Evolutionary conservation across 2,329 filamentous ascomycete genomes (phyloP).

Genomic region (Lanzia echinophila): DNA sequence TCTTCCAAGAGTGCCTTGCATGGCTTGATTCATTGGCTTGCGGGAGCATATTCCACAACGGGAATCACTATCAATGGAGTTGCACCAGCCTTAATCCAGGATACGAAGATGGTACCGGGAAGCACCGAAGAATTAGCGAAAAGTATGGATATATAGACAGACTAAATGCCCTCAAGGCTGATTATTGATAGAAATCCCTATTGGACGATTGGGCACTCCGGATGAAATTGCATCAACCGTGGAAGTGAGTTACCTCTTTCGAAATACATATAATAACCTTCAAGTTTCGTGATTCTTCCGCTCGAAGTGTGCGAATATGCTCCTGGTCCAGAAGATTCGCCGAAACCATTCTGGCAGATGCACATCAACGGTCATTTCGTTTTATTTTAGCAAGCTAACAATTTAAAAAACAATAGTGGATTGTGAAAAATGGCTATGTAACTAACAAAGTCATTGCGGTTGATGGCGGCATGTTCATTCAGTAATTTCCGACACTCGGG

Average conservation of each 20-base stretch:
- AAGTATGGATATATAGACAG: slow-evolving; percentile 21
- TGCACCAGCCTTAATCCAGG: slow-evolving; percentile 41
- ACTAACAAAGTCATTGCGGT: slow-evolving; percentile 40
- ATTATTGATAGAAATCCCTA: slow-evolving; percentile 33
- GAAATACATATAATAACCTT: too few species aligned
- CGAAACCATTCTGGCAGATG: too few species aligned
- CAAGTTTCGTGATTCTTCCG: too few species aligned
- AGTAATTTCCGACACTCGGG: slow-evolving; percentile 11
- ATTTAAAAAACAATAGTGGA: slow-evolving; percentile 27
- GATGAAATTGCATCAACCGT: slow-evolving; percentile 43
- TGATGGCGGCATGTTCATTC: slow-evolving; percentile 35
- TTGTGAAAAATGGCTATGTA: slow-evolving; percentile 40
- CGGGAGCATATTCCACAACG: slow-evolving; percentile 35
- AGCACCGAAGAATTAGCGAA: slow-evolving; percentile 28
- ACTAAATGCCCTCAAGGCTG: not conserved
- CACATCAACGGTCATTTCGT: too few species aligned
- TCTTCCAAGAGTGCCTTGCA: slow-evolving; percentile 39
- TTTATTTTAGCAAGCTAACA: not conserved
- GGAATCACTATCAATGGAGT: slow-evolving; percentile 43
- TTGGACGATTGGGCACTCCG: slow-evolving; percentile 39
- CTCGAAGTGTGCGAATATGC: not conserved
- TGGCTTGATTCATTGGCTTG: slow-evolving; percentile 42
- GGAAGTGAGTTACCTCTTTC: slow-evolving; percentile 13
- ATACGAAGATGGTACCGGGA: slow-evolving; percentile 38
- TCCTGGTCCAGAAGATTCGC: not conserved